Evolutionary conservation across 2,329 filamentous ascomycete species (phyloP), one percentile per base, ranked within the genome.

Genomic region (Talaromyces islandicus): DNA sequence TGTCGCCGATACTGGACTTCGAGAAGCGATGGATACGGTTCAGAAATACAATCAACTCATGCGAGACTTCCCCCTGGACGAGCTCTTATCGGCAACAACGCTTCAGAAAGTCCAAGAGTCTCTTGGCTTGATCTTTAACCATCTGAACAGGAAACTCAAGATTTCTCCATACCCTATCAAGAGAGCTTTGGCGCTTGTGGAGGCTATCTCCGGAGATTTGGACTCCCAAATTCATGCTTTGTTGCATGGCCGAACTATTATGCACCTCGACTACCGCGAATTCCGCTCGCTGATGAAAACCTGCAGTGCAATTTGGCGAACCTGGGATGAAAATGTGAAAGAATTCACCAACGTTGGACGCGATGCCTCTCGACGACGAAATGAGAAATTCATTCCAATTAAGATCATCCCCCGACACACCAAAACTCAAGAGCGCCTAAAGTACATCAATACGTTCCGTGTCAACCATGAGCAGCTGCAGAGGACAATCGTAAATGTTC

Each of bases 11-110:
- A 99, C 94, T 38, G 93, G 94, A 2, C 77, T 99, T 72, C 96
- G 96, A 75, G 94, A 99, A 76, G 92, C 92, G 25, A 94, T 92
- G 74, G 94, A 99, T 64, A 89, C 90, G 72, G 95, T 99, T 53
- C 91, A 96, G 75, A 97, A 97, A 76, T 99, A 97, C 81, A 99
- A 99, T 73, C 91, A 96, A 77, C 84, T 99, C 25, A 97, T 99
- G 91, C 89, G 94, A 64, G 95, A 99, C 73, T 97, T 99, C 65
- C 94, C 94, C 0, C 81, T 99, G 35, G 93, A 97, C 71, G 94
- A 99, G 73, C 80, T 99, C 29, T 83, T 97, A 19, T 96, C 94
- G 17, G 92, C 94, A 1, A 95, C 92, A 0, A 93, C 92, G 0
- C 77, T 99, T 51, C 81, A 87, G 68, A 97, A 96, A 75, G 87